Evolutionary conservation across 495 filamentous ascomycete genomes (phyloP), one percentile per base, ranked within the genome.

Genomic region (Saxispiralis lemnorum): DNA sequence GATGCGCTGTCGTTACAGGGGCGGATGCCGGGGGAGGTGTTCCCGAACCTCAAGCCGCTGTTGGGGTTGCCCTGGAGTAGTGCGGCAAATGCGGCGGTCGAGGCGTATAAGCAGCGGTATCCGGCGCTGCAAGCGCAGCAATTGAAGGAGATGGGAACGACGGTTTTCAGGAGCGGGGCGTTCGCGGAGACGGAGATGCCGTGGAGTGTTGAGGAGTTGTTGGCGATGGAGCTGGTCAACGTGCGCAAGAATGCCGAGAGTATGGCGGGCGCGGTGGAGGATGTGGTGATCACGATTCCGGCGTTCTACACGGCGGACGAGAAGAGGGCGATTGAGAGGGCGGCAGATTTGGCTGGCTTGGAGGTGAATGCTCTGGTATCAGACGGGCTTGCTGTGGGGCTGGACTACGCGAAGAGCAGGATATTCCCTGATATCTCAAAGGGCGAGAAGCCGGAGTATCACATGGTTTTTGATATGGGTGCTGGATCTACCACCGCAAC

Each of bases 401-500:
- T 99, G 42, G 89, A 99, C 60, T 99, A 95, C 59, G 89, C 89
- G 15, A 95, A 83, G 13, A 79, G 73, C 53, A 72, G 89, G 51
- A 83, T 76, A 16, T 99, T 99, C 63, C 83, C 84, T 13, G 81
- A 69, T 47, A 65, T 92, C 31, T 80, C 72, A 34, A 78, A 88
- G 43, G 87, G 85, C 36, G 78, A 76, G 51, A 87, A 83, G 66
- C 82, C 89, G 2, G 89, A 99, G 59, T 73, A 81, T 53, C 84
- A 99, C 57, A 67, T 99, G 56, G 73, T 99, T 14, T 96, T 85
- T 52, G 92, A 99, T 53, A 95, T 96, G 87, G 89, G 89, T 46
- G 89, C 89, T 54, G 89, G 89, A 7, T 93, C 84, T n/a, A 83
- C 92, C 13, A 93, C 84, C 45, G 89, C 88, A n/a, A 92, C 86